Percentiles rank a stretch among this genome's conserved stretches.
Evolutionary conservation across 2,329 filamentous ascomycete species (phyloP).

Genomic region (Fusarium sororula): DNA sequence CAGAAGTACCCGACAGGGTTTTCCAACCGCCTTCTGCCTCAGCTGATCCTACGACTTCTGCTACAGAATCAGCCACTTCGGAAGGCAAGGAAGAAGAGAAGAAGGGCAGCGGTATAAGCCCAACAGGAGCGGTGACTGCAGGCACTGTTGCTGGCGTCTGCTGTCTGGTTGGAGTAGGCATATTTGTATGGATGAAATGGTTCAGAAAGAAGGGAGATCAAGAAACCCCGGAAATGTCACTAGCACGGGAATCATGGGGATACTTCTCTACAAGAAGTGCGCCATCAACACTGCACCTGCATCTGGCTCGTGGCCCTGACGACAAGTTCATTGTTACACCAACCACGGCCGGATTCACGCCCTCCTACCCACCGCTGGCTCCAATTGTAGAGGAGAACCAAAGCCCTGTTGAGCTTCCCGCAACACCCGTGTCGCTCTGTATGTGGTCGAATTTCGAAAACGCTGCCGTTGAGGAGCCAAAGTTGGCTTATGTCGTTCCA

Average conservation of each 20-base stretch:
- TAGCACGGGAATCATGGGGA: slow-evolving; percentile 30
- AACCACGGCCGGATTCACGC: slow-evolving; percentile 34
- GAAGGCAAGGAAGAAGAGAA: slow-evolving; percentile 11
- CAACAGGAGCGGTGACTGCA: slow-evolving; percentile 36
- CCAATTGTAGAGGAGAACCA: not conserved
- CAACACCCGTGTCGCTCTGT: slow-evolving; percentile 42
- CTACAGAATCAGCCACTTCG: slow-evolving; percentile 13
- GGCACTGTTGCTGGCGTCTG: slow-evolving; percentile 40
- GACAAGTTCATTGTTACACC: slow-evolving; percentile 42
- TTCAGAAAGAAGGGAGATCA: slow-evolving; percentile 29
- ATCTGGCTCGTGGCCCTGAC: slow-evolving; percentile 35
- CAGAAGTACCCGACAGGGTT: slow-evolving; percentile 18
- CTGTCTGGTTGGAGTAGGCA: slow-evolving; percentile 31
- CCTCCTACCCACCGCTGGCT: slow-evolving; percentile 10
- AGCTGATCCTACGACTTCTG: slow-evolving; percentile 1
- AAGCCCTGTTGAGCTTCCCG: slow-evolving; percentile 40
- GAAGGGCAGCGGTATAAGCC: slow-evolving; percentile 5
- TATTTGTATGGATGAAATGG: slow-evolving; percentile 42
- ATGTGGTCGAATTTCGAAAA: slow-evolving; percentile 41
- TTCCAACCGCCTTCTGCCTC: slow-evolving; percentile 17
- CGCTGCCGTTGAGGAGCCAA: slow-evolving; percentile 40
- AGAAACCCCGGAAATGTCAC: slow-evolving; percentile 1
- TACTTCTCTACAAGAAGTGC: slow-evolving; percentile 30
- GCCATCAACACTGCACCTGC: slow-evolving; percentile 29
- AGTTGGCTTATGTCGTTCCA: slow-evolving; percentile 40